Evolutionary conservation across 306 rosid genomes (phyloP), one percentile per base, ranked within the genome.

Genomic region (Acacia acuminata): DNA sequence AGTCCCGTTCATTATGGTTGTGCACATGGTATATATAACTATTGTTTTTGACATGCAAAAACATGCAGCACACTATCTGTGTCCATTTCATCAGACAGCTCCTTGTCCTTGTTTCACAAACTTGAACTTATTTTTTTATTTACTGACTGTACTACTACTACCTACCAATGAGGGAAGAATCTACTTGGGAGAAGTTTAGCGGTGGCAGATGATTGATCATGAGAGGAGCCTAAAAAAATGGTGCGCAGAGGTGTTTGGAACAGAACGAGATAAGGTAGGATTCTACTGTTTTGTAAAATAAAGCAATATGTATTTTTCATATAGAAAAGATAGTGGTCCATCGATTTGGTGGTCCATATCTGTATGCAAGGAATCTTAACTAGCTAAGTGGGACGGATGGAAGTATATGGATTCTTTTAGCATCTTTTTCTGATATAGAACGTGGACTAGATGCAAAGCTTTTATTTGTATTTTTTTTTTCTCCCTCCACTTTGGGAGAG

Each of bases 401-500:
- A 51, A 77, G 10, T 9, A 48, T 9, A 9, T 43, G 8, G 65
- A 82, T 78, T 86, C 20, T 38, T 53, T 79, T 65, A 19, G 82
- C 71, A 80, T 77, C 71, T 83, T 65, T 65, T 79, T 67, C 61
- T 11, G 50, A 30, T 45, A 32, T 81, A 60, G 58, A 77, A 63
- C 67, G 12, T 42, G 75, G 51, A 38, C 78, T 53, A 43, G 75
- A 12, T 40, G 64, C 75, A 80, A 56, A 77, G 58, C 27, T 34
- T 7, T 48, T 8, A 32, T 73, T 10, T 51, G 25, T 51, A 50
- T 10, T 72, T 30, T 48, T 30, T 48, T 63, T 63, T 61, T 27
- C 0, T 10, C 67, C n/a, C 70, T 30, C 66, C 43, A 47, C 76
- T 86, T 86, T 82, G n/a, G n/a, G n/a, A n/a, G n/a, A n/a, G n/a